Evolutionary conservation across 164 flowering plant genomes (phyloP), one percentile per base, ranked within the genome.

Genomic region (Dillenia turbinata): DNA sequence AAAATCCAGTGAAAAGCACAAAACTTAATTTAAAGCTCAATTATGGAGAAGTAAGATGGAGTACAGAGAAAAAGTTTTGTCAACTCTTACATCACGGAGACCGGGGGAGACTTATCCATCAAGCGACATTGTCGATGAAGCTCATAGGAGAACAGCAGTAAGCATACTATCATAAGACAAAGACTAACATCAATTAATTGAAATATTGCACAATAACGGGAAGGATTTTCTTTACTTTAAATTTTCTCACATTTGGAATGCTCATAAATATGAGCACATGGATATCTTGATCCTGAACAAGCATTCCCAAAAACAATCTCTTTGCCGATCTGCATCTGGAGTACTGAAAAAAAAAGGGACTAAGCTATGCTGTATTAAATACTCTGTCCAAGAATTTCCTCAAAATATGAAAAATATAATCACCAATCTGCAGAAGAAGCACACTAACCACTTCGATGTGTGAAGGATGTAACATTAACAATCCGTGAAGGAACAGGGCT

Each of bases 401-500:
- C 10, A 52, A 26, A 8, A 52, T 26, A 9, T 26, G 22, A 26
- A 54, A 54, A 54, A 54, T n/a, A 54, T 54, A 33, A 33, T 9
- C n/a, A 2, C 44, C 6, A 10, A 54, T 54, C 14, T 12, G 15
- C 8, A 50, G 12, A 10, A 52, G 50, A 55, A 57, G 52, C 24
- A 68, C 58, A 62, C 76, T 83, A 58, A 88, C 98, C 88, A 75
- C 56, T 75, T 65, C 86, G 75, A 82, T 94, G 98, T 13, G 96
- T 91, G 64, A 94, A 91, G 26, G 98, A 94, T 51, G 95, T 72
- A 47, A 94, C 85, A 71, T 91, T 91, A 59, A 94, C 90, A 57
- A 94, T 81, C 60, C 96, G 79, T 14, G 98, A 78, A 69, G 96
- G 95, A 49, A 75, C 59, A 61, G 75, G 78, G 69, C 98, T 90